These are phyloP conservation scores for Rhynchospora tenuis DNA, from an alignment of 176 grass and related monocot species.

Conservation along the genomic window DNA sequence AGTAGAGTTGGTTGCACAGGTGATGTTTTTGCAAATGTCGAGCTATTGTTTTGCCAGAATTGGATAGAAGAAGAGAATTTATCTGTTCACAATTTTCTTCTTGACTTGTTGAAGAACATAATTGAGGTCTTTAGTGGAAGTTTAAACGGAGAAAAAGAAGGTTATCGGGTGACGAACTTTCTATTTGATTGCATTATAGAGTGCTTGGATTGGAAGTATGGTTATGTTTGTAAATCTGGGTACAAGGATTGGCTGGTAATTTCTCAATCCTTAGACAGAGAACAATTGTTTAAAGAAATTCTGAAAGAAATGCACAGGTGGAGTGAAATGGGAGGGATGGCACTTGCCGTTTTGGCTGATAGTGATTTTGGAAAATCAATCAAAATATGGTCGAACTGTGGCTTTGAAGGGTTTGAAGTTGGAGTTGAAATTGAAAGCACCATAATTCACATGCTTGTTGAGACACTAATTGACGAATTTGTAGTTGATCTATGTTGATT, in stretches of 20 bases:
- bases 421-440: conserved; percentile 52
- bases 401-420: conserved; percentile 49
- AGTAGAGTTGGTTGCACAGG: conserved; percentile 31
- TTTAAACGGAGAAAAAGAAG: conserved; percentile 31
- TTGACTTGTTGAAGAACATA: conserved; percentile 42
- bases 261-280: conserved; percentile 28
- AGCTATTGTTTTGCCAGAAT: conserved; percentile 36
- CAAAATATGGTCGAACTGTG: conserved; percentile 24
- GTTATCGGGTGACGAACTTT: conserved; percentile 36
- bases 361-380: conserved; percentile 45
- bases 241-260: conserved; percentile 40
- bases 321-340: conserved; percentile 32
- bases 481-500: conserved; percentile 35
- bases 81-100: conserved; percentile 38
- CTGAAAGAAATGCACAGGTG: conserved; percentile 39
- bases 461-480: conserved; percentile 29
- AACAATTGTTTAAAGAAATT: conserved; percentile 34
- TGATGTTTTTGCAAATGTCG: conserved; percentile 45
- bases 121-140: conserved; percentile 13
- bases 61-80: background rate
- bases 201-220: conserved; percentile 48
- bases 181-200: conserved; percentile 76
- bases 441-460: conserved; percentile 50
- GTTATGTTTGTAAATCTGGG: conserved; percentile 49
- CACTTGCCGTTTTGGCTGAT: conserved; percentile 23